Evolutionary conservation across 2,329 filamentous ascomycete species (phyloP).

Genomic region (Neoscytalidium dimidiatum): DNA sequence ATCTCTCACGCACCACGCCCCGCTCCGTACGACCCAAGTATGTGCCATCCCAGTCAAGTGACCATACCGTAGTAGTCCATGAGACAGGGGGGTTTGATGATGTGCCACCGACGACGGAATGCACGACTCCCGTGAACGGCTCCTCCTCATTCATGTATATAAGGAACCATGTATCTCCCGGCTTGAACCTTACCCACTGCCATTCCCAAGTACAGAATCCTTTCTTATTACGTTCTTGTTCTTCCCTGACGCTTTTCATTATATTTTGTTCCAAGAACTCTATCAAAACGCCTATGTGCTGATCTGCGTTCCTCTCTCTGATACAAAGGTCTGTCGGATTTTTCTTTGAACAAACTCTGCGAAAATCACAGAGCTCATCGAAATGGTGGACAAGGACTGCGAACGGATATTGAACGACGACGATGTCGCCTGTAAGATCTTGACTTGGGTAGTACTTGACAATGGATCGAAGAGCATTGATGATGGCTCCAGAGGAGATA

Average conservation of each 20-base stretch:
- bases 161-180: background rate
- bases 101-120: background rate
- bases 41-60: background rate
- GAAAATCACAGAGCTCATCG: constrained; percentile 12
- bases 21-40: background rate
- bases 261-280: constrained; percentile 13
- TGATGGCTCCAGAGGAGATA: constrained; percentile 11
- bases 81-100: background rate
- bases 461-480: constrained; percentile 15
- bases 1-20: background rate
- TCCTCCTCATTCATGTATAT: background rate
- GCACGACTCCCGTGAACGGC: background rate
- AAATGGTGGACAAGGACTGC: constrained; percentile 20
- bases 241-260: constrained; percentile 16
- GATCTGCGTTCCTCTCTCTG: constrained; percentile 12
- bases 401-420: constrained; percentile 15
- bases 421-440: constrained; percentile 5
- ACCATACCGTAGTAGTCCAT: background rate
- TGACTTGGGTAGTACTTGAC: constrained; percentile 20
- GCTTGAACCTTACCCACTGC: constrained; percentile 11
- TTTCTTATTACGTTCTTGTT: constrained; percentile 7
- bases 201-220: constrained; percentile 3
- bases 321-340: background rate
- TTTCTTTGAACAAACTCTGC: background rate
- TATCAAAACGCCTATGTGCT: constrained; percentile 6